Conservation (phyloP, 2,329 filamentous ascomycete species). For the Anthostomella pinea region DNA sequence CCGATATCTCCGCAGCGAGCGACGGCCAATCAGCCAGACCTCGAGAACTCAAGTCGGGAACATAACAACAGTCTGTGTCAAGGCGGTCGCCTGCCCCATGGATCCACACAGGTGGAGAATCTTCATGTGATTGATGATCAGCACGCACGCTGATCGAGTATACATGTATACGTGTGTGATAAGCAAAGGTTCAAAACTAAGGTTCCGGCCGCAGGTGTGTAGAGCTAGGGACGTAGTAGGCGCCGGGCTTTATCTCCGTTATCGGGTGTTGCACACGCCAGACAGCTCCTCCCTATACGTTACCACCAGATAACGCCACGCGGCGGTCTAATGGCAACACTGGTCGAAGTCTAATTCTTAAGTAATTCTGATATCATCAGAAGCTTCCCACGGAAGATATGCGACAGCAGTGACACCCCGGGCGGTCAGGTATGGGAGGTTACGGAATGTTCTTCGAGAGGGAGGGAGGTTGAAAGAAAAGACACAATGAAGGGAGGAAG, state of each 20-base stretch:
- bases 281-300: too few relatives aligned
- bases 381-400: background rate
- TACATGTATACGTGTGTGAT: too few relatives aligned
- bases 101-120: too few relatives aligned
- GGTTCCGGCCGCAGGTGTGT: conserved; percentile 11
- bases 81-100: too few relatives aligned
- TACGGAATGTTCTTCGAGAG: too few relatives aligned
- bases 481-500: too few relatives aligned
- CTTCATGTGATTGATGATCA: too few relatives aligned
- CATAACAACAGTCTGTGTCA: background rate
- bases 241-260: conserved; percentile 28
- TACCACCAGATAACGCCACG: conserved; percentile 20
- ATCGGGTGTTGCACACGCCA: conserved; percentile 24
- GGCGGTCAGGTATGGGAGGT: background rate
- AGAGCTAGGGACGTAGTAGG: conserved; percentile 7
- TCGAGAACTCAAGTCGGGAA: background rate
- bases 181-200: conserved; percentile 10
- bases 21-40: background rate
- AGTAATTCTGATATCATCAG: conserved; percentile 4
- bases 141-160: too few relatives aligned
- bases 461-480: too few relatives aligned
- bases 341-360: conserved; percentile 3
- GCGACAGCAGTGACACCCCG: background rate
- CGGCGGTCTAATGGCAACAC: conserved; percentile 1
- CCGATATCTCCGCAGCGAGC: background rate